phyloP scores from a whole-genome alignment of 306 rosid genomes.

The Sicyos baderoa region DNA sequence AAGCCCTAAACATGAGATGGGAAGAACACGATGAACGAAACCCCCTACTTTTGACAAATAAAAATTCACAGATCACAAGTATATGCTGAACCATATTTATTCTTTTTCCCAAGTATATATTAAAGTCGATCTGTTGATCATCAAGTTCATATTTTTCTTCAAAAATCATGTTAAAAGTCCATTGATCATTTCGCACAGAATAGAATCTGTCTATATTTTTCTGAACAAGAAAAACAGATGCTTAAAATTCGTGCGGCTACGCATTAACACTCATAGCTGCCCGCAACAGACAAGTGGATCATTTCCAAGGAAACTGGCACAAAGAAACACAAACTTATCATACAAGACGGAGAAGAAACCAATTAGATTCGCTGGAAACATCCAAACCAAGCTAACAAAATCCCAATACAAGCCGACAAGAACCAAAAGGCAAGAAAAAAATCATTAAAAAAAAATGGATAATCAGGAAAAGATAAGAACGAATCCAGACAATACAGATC shows the following conservation, averaged over 20 bases:
- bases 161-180: not conserved
- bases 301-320: not conserved
- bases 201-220: not conserved
- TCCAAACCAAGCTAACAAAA: not conserved
- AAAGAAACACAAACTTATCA: not conserved
- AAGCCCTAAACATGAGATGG: too few species aligned
- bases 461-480: not conserved
- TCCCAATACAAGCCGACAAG: not conserved
- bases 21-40: too few species aligned
- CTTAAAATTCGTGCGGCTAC: not conserved
- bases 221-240: not conserved
- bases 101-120: not conserved
- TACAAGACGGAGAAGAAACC: not conserved
- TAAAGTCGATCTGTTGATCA: not conserved
- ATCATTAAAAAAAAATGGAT: too few species aligned
- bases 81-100: not conserved
- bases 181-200: not conserved
- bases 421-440: not conserved
- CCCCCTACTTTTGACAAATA: too few species aligned
- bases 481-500: slow-evolving; percentile 14
- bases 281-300: not conserved
- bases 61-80: not conserved
- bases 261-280: not conserved
- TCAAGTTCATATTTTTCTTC: not conserved
- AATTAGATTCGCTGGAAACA: slow-evolving; percentile 6